Conservation (phyloP, 176 grass and related monocot genomes). For the Alloteropsis semialata region DNA sequence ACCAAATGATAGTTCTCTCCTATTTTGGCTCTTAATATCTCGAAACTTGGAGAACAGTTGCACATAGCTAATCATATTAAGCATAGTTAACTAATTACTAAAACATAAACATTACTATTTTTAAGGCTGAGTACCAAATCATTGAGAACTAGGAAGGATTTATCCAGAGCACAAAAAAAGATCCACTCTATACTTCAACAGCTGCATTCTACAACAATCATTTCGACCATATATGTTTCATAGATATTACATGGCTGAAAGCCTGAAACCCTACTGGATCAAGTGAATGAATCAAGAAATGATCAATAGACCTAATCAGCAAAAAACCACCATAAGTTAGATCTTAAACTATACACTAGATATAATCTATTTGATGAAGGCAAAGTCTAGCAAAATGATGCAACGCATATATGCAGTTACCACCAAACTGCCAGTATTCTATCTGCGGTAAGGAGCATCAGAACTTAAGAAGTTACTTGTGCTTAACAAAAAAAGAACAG, state of each 20-base stretch:
- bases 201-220: background rate
- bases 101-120: background rate
- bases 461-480: conserved; percentile 36
- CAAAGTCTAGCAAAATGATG: background rate
- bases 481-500: too few relatives aligned
- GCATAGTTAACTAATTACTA: background rate
- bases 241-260: background rate
- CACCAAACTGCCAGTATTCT: background rate
- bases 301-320: background rate
- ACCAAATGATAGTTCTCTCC: background rate
- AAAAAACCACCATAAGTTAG: background rate
- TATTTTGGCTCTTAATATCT: background rate
- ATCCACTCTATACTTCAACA: background rate
- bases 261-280: background rate
- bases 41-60: background rate
- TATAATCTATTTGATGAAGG: background rate
- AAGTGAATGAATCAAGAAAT: background rate
- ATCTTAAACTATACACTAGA: background rate
- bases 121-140: background rate
- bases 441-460: conserved; percentile 10
- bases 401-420: conserved; percentile 14
- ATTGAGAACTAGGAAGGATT: too few relatives aligned
- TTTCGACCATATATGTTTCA: background rate
- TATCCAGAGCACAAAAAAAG: background rate
- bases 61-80: background rate